Percentiles rank a stretch among this genome's conserved stretches.
phyloP scores from a whole-genome alignment of 805 yeast genomes.

The Teunomyces cretensis region DNA sequence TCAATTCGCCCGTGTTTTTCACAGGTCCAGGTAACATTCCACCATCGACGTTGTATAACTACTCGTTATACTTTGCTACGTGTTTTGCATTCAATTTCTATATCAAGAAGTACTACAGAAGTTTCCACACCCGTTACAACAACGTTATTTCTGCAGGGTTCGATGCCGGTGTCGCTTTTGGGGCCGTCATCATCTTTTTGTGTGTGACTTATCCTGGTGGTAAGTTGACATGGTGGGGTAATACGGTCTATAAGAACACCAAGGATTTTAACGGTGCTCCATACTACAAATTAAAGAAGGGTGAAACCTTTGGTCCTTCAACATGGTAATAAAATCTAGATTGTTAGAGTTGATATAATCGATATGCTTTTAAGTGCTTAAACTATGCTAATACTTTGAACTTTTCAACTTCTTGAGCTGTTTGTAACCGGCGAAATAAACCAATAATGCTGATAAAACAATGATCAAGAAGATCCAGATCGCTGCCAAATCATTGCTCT shows the following conservation, averaged over 20 bases:
- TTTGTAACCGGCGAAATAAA: slow-evolving; percentile 38
- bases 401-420: slow-evolving; percentile 5
- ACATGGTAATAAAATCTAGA: slow-evolving; percentile 8
- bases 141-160: slow-evolving; percentile 15
- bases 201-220: slow-evolving; percentile 21
- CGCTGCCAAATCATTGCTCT: slow-evolving; percentile 61
- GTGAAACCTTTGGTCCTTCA: slow-evolving; percentile 15
- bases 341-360: background rate
- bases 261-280: slow-evolving; percentile 11
- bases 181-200: slow-evolving; percentile 39
- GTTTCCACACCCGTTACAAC: slow-evolving; percentile 14
- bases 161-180: slow-evolving; percentile 28
- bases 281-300: slow-evolving; percentile 10
- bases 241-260: slow-evolving; percentile 14
- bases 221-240: slow-evolving; percentile 16
- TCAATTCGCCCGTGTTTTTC: slow-evolving; percentile 13
- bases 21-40: slow-evolving; percentile 18
- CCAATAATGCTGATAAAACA: slow-evolving; percentile 36
- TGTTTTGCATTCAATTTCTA: slow-evolving; percentile 16
- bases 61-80: slow-evolving; percentile 16
- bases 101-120: slow-evolving; percentile 11
- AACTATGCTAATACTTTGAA: background rate
- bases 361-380: background rate
- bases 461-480: slow-evolving; percentile 65
- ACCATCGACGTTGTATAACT: slow-evolving; percentile 17